A percentile compares a stretch with the other conserved stretches of the same genome.
These are phyloP conservation scores for Nicotiana paniculata DNA, from an alignment of 257 asterid genomes.

Conservation along the genomic window DNA sequence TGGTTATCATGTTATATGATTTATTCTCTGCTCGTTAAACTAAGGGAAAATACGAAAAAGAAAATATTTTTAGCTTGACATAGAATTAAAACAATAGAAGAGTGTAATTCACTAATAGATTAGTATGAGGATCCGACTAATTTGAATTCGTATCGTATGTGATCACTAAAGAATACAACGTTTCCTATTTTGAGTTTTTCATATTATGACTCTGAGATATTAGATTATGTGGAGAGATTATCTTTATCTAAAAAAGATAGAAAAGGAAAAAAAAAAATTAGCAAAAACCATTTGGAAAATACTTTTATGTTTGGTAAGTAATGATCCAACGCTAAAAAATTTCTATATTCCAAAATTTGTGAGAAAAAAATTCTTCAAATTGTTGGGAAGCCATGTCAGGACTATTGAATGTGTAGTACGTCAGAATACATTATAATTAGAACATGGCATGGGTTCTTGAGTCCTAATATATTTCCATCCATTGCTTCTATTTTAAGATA, in stretches of 20 bases:
- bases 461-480: background rate
- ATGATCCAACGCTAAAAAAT: background rate
- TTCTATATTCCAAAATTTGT: no score
- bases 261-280: background rate
- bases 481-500: background rate
- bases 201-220: background rate
- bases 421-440: background rate
- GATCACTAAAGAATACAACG: background rate
- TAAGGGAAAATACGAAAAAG: background rate
- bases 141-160: background rate
- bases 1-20: background rate
- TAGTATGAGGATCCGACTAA: background rate
- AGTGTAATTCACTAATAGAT: background rate
- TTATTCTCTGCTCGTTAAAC: background rate
- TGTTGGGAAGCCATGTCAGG: background rate
- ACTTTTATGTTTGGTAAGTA: background rate
- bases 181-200: background rate
- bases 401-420: background rate
- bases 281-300: background rate
- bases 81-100: background rate
- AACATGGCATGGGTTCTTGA: background rate
- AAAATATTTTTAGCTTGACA: no score
- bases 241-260: background rate
- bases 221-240: no score
- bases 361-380: background rate